Base-by-base conservation (phyloP, 164 flowering plant genomes). In the Dillenia suffruticosa region DNA sequence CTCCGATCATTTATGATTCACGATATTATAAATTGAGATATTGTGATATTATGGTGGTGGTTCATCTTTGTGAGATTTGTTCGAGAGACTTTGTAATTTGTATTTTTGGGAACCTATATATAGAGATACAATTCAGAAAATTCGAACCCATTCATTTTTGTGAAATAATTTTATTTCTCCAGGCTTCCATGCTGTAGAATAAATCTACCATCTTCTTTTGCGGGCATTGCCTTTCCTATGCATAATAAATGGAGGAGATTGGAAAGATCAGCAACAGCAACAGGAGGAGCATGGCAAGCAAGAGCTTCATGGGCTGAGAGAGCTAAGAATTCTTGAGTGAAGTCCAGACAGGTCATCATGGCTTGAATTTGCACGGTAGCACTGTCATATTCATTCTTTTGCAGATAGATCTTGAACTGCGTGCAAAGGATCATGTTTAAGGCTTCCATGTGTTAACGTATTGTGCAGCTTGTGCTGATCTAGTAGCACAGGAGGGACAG, bases 271-370 rank as follows among this genome's bases (percentile, higher is more conserved):
- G 92, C 82, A 65, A 83, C 77, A 44, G 99, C 93, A 55, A 94
- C 92, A 14, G 94, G 71, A 65, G 83, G 75, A n/a, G 87, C 86
- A 53, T 60, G 77, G 58, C 85, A 91, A 56, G 99, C 89, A 64
- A 89, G 65, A 66, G 97, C 96, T 81, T 94, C 99, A 68, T 91
- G 97, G 48, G 96, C 96, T 47, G 99, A 61, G 9, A 94, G 97
- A 55, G 80, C 76, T 63, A 91, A 81, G 81, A 91, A 94, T 44
- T 89, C 94, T 3, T 96, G 81, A 56, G 79, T 80, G 76, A 91
- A 94, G 73, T 94, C 99, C 13, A 82, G 76, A 81, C 92, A 91
- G 65, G 82, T 62, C 11, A 74, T 50, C 97, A 91, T 89, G 51
- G 88, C 75, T 71, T 82, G 87, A 61, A 92, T 69, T 74, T 88